Conservation (phyloP, 1,284 basidiomycete species). For the Pseudozyma flocculosa region DNA sequence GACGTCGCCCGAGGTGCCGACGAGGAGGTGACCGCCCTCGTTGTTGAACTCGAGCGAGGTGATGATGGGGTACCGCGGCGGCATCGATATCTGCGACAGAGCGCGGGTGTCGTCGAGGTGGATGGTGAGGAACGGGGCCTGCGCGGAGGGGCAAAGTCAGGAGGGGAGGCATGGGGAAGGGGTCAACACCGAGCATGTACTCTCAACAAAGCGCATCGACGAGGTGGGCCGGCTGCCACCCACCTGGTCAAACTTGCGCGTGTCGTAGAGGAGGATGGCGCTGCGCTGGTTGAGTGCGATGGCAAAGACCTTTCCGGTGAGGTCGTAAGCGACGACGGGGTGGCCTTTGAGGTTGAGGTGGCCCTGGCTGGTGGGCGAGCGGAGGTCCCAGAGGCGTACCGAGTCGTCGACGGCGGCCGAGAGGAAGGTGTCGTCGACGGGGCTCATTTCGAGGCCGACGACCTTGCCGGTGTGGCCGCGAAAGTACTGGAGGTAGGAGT, state of each 20-base stretch:
- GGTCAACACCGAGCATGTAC: background rate
- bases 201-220: background rate
- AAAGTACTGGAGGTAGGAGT: slow-evolving; percentile 93
- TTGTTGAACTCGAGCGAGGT: slow-evolving; percentile 89
- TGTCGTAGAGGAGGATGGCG: slow-evolving; percentile 67
- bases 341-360: slow-evolving; percentile 64
- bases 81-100: slow-evolving; percentile 47
- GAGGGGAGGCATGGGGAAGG: too few species aligned
- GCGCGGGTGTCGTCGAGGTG: slow-evolving; percentile 65
- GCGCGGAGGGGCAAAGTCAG: too few species aligned
- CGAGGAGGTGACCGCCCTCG: slow-evolving; percentile 77
- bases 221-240: slow-evolving; percentile 22
- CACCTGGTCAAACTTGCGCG: slow-evolving; percentile 80
- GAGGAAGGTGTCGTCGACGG: slow-evolving; percentile 91
- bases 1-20: slow-evolving; percentile 86
- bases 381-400: slow-evolving; percentile 94
- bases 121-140: slow-evolving; percentile 80
- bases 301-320: slow-evolving; percentile 85
- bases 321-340: slow-evolving; percentile 86
- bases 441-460: slow-evolving; percentile 85
- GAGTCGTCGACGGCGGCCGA: slow-evolving; percentile 90
- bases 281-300: slow-evolving; percentile 72
- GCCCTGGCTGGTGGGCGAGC: slow-evolving; percentile 70
- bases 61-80: slow-evolving; percentile 82
- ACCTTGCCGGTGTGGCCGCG: slow-evolving; percentile 85